These are phyloP conservation scores for Collybiopsis confluens DNA, from an alignment of 768 basidiomycete species.

Conservation along the genomic window DNA sequence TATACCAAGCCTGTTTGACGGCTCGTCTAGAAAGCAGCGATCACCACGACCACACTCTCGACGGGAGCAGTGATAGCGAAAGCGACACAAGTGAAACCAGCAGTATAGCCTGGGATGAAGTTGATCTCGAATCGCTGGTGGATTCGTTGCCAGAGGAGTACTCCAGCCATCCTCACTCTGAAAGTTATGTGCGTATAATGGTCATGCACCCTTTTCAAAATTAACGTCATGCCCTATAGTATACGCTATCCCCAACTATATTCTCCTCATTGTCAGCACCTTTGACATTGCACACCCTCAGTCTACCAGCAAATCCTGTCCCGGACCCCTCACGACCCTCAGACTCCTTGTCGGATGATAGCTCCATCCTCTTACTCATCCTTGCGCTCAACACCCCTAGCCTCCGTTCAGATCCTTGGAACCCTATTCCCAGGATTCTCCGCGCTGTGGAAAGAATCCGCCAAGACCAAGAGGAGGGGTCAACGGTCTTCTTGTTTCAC, in stretches of 20 bases:
- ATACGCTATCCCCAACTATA: neutral
- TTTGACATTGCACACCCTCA: constrained; percentile 20
- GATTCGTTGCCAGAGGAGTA: neutral
- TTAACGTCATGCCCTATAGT: neutral
- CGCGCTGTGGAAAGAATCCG: constrained; percentile 40
- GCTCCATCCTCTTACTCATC: constrained; percentile 33
- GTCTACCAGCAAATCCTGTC: constrained; percentile 13
- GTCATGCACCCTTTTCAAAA: neutral
- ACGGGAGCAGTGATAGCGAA: no score
- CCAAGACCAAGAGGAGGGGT: neutral
- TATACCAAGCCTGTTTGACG: constrained; percentile 27
- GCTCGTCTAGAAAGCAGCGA: constrained; percentile 24
- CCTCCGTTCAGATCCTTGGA: constrained; percentile 49
- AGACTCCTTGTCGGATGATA: constrained; percentile 13
- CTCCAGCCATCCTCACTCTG: neutral
- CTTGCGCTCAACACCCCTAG: constrained; percentile 41
- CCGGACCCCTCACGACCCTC: constrained; percentile 1
- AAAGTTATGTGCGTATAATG: neutral
- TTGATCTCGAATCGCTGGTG: constrained; percentile 1
- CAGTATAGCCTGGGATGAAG: constrained; percentile 5
- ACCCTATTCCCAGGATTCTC: constrained; percentile 44
- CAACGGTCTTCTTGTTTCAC: constrained; percentile 34
- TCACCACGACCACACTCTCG: neutral
- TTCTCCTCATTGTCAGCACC: neutral
- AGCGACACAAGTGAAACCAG: constrained; percentile 5